A percentile compares a stretch with the other conserved stretches of the same genome.
These are phyloP conservation scores for Yarrowia sp. DNA, from an alignment of 805 yeast genomes.

Conservation along the genomic window DNA sequence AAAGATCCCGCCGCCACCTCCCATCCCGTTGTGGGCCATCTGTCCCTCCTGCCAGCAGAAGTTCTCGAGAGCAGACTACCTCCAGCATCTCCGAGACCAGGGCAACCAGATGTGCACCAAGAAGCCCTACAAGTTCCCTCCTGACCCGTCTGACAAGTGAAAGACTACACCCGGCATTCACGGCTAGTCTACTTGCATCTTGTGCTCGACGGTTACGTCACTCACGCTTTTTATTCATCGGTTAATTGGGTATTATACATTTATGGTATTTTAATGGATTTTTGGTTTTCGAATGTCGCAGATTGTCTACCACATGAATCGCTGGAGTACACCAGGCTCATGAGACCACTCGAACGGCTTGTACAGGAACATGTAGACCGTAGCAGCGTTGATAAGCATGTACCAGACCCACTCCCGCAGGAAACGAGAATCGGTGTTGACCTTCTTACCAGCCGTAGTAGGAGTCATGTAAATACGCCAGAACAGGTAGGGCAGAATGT, in stretches of 20 bases:
- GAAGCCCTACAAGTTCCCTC: background rate
- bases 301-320: conserved; percentile 87
- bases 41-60: background rate
- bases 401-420: conserved; percentile 62
- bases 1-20: background rate
- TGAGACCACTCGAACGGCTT: conserved; percentile 67
- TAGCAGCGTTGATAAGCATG: conserved; percentile 51
- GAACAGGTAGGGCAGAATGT: conserved; percentile 72
- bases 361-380: conserved; percentile 55
- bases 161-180: background rate
- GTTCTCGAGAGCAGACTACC: background rate
- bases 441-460: conserved; percentile 43
- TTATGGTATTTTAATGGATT: background rate
- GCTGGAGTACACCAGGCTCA: conserved; percentile 57
- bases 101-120: conserved; percentile 7
- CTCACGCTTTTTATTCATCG: no score
- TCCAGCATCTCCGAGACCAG: background rate
- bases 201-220: no score
- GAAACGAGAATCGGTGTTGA: conserved; percentile 41
- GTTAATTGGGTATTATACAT: background rate
- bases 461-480: conserved; percentile 49
- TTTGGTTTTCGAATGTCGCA: background rate
- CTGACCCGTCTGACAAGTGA: background rate
- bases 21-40: background rate
- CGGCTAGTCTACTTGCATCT: no score